phyloP scores from a whole-genome alignment of 1,284 basidiomycete species.

The Ganoderma resinaceum region DNA sequence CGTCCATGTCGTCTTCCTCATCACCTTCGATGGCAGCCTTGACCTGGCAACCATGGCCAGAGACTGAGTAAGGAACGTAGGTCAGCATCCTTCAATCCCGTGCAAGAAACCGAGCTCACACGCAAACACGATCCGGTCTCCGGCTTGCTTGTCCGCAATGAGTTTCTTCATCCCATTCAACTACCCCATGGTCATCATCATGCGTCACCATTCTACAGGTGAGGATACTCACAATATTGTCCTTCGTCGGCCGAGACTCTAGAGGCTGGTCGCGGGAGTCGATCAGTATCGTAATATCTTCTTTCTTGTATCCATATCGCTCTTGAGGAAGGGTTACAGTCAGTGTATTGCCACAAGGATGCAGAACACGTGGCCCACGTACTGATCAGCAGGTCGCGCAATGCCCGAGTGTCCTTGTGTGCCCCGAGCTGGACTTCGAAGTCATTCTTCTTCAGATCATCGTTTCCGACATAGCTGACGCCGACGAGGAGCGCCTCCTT shows the following conservation, averaged over 20 bases:
- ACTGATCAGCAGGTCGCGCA: slow-evolving; percentile 22
- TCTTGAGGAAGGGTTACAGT: slow-evolving; percentile 3
- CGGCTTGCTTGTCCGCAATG: slow-evolving; percentile 24
- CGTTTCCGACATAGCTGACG: slow-evolving; percentile 8
- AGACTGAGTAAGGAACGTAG: slow-evolving; percentile 22
- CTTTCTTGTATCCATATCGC: slow-evolving; percentile 20
- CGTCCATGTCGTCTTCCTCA: slow-evolving; percentile 34
- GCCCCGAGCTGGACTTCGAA: slow-evolving; percentile 17
- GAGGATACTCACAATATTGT: slow-evolving; percentile 28
- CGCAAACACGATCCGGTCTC: slow-evolving; percentile 34
- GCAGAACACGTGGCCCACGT: background rate
- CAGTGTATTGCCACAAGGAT: background rate
- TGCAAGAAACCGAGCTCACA: slow-evolving; percentile 24
- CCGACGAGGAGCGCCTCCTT: slow-evolving; percentile 22
- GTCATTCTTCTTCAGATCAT: background rate
- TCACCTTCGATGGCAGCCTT: slow-evolving; percentile 10
- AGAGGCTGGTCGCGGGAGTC: slow-evolving; percentile 16
- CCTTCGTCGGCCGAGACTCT: slow-evolving; percentile 25
- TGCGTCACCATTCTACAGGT: background rate
- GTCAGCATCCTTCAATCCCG: background rate
- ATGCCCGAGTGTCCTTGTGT: slow-evolving; percentile 17
- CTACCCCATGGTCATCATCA: slow-evolving; percentile 11
- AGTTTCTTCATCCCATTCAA: slow-evolving; percentile 29
- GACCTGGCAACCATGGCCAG: slow-evolving; percentile 35
- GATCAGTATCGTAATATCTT: slow-evolving; percentile 30